Evolutionary conservation across 805 yeast species (phyloP).

Genomic region (Ogataea methanolica): DNA sequence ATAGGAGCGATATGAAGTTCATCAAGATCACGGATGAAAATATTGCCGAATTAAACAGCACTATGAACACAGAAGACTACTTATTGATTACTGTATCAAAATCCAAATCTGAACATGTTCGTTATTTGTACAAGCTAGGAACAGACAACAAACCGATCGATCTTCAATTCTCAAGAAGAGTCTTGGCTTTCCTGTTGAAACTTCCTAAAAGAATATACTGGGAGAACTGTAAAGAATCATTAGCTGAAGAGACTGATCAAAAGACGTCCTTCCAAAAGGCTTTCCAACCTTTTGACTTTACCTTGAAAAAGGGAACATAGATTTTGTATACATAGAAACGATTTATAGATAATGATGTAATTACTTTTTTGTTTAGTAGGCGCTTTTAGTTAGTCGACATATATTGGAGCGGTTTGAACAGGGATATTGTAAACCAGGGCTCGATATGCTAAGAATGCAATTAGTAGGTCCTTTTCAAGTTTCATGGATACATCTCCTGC

Average conservation of each 20-base stretch:
- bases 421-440: too few species aligned
- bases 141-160: constrained; percentile 41
- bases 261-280: constrained; percentile 56
- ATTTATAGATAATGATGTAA: too few species aligned
- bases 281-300: constrained; percentile 53
- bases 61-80: constrained; percentile 33
- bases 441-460: too few species aligned
- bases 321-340: too few species aligned
- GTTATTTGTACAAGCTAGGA: constrained; percentile 27
- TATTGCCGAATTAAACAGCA: constrained; percentile 16
- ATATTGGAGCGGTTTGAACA: too few species aligned
- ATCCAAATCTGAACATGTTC: constrained; percentile 13
- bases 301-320: constrained; percentile 14
- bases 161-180: constrained; percentile 80
- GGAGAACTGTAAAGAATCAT: constrained; percentile 70
- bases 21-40: constrained; percentile 23
- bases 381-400: too few species aligned
- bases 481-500: too few species aligned
- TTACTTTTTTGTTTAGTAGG: too few species aligned
- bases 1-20: constrained; percentile 38
- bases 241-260: constrained; percentile 58
- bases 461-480: too few species aligned
- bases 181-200: constrained; percentile 58
- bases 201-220: constrained; percentile 64
- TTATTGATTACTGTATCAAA: constrained; percentile 28